Conservation (phyloP, 164 flowering plant genomes). For the Amborella trichopoda region DNA sequence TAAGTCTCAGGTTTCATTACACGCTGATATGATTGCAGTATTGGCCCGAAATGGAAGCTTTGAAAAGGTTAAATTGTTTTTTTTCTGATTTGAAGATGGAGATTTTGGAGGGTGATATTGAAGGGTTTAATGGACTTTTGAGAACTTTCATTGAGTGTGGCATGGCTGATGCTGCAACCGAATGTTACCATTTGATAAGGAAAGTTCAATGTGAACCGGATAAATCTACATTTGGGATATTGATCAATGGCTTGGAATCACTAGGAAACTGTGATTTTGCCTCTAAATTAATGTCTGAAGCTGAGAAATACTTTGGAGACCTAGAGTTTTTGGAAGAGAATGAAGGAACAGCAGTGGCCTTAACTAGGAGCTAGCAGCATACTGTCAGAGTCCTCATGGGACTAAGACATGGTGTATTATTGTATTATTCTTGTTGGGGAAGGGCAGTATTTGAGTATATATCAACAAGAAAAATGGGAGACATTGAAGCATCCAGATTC, state of each 20-base stretch:
- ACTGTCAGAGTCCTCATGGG: too few species aligned
- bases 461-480: too few species aligned
- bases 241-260: slow-evolving; percentile 47
- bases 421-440: too few species aligned
- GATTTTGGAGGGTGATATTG: slow-evolving; percentile 27
- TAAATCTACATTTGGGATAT: slow-evolving; percentile 36
- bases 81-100: slow-evolving; percentile 31
- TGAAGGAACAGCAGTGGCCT: too few species aligned
- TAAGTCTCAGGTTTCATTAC: slow-evolving; percentile 43
- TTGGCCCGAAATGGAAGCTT: slow-evolving; percentile 38
- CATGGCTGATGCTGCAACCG: slow-evolving; percentile 26
- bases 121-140: slow-evolving; percentile 44
- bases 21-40: slow-evolving; percentile 42
- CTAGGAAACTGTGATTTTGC: slow-evolving; percentile 30
- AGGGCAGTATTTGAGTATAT: too few species aligned
- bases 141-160: slow-evolving; percentile 24
- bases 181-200: slow-evolving; percentile 51
- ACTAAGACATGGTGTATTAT: too few species aligned
- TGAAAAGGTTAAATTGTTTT: slow-evolving; percentile 32
- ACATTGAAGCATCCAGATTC: too few species aligned
- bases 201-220: slow-evolving; percentile 46
- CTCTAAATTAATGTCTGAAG: slow-evolving; percentile 31
- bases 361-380: too few species aligned
- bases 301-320: slow-evolving; percentile 39
- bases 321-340: too few species aligned